phyloP scores from a whole-genome alignment of 2,329 filamentous ascomycete genomes.

The Lachnellula occidentalis region DNA sequence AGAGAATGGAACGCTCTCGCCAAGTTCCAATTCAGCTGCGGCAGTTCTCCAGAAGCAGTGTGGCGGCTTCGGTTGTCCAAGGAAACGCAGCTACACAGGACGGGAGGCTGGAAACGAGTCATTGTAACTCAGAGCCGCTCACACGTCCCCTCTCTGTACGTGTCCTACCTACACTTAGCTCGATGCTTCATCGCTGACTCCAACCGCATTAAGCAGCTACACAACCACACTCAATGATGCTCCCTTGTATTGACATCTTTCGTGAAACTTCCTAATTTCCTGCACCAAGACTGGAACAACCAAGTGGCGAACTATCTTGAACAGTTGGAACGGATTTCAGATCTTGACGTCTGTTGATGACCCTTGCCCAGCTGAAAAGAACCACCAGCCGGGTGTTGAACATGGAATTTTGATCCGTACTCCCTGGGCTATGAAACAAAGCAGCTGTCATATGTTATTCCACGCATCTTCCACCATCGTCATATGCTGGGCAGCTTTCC shows the following conservation, averaged over 20 bases:
- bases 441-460: slow-evolving; percentile 39
- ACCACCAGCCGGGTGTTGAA: slow-evolving; percentile 82
- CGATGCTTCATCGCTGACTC: too few relatives aligned
- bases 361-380: slow-evolving; percentile 67
- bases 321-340: slow-evolving; percentile 68
- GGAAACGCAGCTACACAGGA: too few relatives aligned
- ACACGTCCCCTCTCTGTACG: too few relatives aligned
- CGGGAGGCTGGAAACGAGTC: too few relatives aligned
- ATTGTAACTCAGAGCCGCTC: too few relatives aligned
- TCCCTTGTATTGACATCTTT: slow-evolving; percentile 46
- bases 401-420: slow-evolving; percentile 83
- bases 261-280: slow-evolving; percentile 68
- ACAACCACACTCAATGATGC: too few relatives aligned
- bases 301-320: slow-evolving; percentile 71
- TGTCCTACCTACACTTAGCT: too few relatives aligned
- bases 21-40: too few relatives aligned
- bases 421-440: slow-evolving; percentile 38
- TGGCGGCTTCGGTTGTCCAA: too few relatives aligned
- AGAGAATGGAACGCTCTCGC: too few relatives aligned
- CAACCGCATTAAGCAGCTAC: too few relatives aligned
- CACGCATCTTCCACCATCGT: not conserved
- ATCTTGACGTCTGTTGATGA: slow-evolving; percentile 62
- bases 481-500: not conserved
- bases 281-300: slow-evolving; percentile 77
- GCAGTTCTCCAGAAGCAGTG: too few relatives aligned